Conservation (phyloP, 164 flowering plant species). For the Vitis cinerea region DNA sequence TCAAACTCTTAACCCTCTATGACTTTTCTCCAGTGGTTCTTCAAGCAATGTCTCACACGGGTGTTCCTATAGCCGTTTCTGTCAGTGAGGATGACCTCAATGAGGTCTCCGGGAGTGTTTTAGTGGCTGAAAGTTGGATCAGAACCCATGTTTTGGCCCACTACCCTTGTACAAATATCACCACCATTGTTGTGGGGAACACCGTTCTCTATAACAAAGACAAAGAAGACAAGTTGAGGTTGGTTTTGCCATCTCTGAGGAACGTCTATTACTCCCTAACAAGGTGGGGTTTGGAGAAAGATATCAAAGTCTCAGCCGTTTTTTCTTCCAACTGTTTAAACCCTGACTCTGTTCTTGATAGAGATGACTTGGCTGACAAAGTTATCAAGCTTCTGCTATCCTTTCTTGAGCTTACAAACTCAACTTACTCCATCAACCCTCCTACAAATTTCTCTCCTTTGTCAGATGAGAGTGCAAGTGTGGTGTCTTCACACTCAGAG, state of each 20-base stretch:
- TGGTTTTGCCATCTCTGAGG: slow-evolving; percentile 51
- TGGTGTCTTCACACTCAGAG: slow-evolving; percentile 33
- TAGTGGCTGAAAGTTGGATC: slow-evolving; percentile 74
- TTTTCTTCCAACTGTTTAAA: slow-evolving; percentile 45
- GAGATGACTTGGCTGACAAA: slow-evolving; percentile 28
- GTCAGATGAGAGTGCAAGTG: slow-evolving; percentile 15
- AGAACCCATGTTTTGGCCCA: slow-evolving; percentile 51
- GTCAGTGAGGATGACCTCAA: slow-evolving; percentile 38
- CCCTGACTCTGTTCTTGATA: slow-evolving; percentile 17
- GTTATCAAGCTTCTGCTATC: slow-evolving; percentile 46
- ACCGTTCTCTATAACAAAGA: too few species aligned
- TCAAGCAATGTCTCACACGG: slow-evolving; percentile 21
- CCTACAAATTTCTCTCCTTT: slow-evolving; percentile 22
- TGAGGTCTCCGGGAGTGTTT: slow-evolving; percentile 54
- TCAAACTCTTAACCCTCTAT: slow-evolving; percentile 30
- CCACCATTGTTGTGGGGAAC: too few species aligned
- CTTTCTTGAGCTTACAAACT: slow-evolving; percentile 46
- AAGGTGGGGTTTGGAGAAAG: slow-evolving; percentile 73
- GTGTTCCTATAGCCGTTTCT: slow-evolving; percentile 42
- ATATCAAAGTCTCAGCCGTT: slow-evolving; percentile 60
- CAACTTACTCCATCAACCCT: slow-evolving; percentile 48
- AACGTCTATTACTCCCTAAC: slow-evolving; percentile 62
- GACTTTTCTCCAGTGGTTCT: slow-evolving; percentile 24
- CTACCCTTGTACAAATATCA: too few species aligned
- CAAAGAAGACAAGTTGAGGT: slow-evolving; percentile 32